Evolutionary conservation across 2,329 filamentous ascomycete genomes (phyloP).

Genomic region (Sporothrix mexicana): DNA sequence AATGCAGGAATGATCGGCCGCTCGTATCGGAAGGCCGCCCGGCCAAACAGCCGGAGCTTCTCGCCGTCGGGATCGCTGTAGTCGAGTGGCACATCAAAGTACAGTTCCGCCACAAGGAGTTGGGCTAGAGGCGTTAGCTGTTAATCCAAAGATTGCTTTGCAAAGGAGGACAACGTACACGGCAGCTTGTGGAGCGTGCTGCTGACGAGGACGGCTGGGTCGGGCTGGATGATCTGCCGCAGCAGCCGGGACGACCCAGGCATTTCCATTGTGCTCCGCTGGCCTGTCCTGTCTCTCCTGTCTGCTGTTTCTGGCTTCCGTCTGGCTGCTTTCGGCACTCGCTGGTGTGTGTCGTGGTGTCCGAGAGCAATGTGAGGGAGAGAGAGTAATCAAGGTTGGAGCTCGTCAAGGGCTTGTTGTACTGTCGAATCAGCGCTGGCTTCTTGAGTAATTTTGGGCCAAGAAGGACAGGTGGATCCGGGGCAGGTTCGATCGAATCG

Average conservation of each 20-base stretch:
- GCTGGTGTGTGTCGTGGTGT: constrained; percentile 2
- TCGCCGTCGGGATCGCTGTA: constrained; percentile 66
- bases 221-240: constrained; percentile 20
- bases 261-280: not conserved
- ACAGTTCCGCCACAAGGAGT: constrained; percentile 77
- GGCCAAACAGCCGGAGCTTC: constrained; percentile 76
- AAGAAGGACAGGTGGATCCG: not conserved
- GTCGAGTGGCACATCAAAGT: constrained; percentile 86
- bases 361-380: not conserved
- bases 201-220: constrained; percentile 32
- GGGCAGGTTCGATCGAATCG: not conserved
- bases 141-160: too few species aligned
- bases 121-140: constrained; percentile 52
- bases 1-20: constrained; percentile 59
- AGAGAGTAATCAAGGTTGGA: not conserved
- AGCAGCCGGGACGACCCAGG: not conserved
- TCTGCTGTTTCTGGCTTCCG: not conserved
- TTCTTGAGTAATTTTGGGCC: constrained; percentile 5
- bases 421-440: not conserved
- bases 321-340: not conserved
- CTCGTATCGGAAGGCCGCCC: constrained; percentile 72
- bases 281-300: not conserved
- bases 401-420: not conserved
- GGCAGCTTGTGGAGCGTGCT: constrained; percentile 33
- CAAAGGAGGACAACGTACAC: too few species aligned